phyloP scores from a whole-genome alignment of 805 yeast species.

The Ogataea corticis region DNA sequence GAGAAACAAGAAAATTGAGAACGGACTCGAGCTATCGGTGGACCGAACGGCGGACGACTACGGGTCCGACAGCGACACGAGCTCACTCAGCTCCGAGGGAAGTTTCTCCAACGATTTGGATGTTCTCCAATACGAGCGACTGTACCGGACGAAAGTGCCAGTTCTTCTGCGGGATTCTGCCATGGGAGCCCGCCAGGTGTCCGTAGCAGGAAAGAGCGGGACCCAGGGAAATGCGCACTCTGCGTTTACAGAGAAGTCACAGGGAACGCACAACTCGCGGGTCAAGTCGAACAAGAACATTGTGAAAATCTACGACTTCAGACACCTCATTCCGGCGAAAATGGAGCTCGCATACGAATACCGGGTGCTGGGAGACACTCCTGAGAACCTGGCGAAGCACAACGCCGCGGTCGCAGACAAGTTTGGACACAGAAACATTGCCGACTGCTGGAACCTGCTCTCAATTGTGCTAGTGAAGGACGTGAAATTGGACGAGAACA shows the following conservation, averaged over 20 bases:
- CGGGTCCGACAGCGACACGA: conserved; percentile 31
- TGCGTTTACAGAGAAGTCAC: conserved; percentile 38
- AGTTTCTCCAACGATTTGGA: conserved; percentile 72
- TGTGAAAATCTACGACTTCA: conserved; percentile 65
- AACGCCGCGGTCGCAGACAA: conserved; percentile 71
- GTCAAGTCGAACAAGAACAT: conserved; percentile 43
- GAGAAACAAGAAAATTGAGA: conserved; percentile 28
- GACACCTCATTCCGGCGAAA: conserved; percentile 72
- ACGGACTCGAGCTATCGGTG: conserved; percentile 20
- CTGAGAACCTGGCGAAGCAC: conserved; percentile 63
- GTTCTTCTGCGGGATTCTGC: conserved; percentile 45
- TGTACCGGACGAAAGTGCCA: conserved; percentile 52
- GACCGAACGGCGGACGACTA: conserved; percentile 26
- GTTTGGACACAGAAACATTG: conserved; percentile 60
- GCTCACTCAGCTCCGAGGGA: conserved; percentile 46
- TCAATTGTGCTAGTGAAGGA: conserved; percentile 48
- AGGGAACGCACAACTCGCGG: conserved; percentile 28
- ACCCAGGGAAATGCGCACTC: conserved; percentile 36
- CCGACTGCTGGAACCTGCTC: conserved; percentile 74
- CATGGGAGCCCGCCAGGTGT: conserved; percentile 23
- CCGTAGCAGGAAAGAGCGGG: conserved; percentile 29
- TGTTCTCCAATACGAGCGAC: conserved; percentile 56
- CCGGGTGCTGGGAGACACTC: conserved; percentile 59
- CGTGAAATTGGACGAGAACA: conserved; percentile 27
- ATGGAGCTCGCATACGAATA: conserved; percentile 69